A percentile compares a stretch with the other conserved stretches of the same genome.
phyloP scores from a whole-genome alignment of 23 red algal genomes.

The Pyropia haitanensis region DNA sequence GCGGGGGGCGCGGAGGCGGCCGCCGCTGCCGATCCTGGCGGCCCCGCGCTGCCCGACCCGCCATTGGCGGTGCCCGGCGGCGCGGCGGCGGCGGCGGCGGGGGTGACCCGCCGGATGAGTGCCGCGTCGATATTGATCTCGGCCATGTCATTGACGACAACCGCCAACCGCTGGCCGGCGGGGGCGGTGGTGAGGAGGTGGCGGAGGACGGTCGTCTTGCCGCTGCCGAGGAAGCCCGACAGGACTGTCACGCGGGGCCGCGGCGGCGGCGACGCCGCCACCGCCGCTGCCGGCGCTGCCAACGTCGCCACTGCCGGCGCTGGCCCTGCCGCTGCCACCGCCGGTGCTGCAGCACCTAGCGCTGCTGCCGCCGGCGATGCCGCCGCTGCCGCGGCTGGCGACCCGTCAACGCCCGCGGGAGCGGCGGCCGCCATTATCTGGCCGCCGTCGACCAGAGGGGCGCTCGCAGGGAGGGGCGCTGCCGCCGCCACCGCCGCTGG shows the following conservation, averaged over 20 bases:
- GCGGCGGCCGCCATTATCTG: no score
- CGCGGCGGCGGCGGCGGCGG: conserved; percentile 11
- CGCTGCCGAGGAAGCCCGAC: conserved; percentile 67
- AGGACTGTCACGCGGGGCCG: conserved; percentile 51
- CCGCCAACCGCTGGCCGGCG: conserved; percentile 40
- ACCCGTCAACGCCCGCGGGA: no score
- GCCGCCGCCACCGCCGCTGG: no score
- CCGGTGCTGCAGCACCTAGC: no score
- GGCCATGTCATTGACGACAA: conserved; percentile 73
- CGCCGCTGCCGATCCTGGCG: not conserved
- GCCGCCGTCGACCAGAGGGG: no score
- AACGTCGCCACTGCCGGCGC: no score
- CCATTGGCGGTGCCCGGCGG: conserved; percentile 17
- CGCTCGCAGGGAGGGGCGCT: no score
- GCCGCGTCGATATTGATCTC: conserved; percentile 43
- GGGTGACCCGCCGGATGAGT: conserved; percentile 3
- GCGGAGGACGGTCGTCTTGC: conserved; percentile 60
- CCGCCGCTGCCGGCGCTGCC: not conserved
- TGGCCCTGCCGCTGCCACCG: no score
- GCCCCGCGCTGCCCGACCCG: not conserved
- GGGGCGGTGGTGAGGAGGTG: conserved; percentile 16
- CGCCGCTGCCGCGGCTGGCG: no score
- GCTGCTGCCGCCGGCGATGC: no score
- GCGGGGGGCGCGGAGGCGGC: no score
- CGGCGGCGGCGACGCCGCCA: not conserved